Percentiles rank a stretch among this genome's conserved stretches.
These are phyloP conservation scores for Exophiala phaeomuriformis DNA, from an alignment of 2,329 filamentous ascomycete species.

Conservation along the genomic window DNA sequence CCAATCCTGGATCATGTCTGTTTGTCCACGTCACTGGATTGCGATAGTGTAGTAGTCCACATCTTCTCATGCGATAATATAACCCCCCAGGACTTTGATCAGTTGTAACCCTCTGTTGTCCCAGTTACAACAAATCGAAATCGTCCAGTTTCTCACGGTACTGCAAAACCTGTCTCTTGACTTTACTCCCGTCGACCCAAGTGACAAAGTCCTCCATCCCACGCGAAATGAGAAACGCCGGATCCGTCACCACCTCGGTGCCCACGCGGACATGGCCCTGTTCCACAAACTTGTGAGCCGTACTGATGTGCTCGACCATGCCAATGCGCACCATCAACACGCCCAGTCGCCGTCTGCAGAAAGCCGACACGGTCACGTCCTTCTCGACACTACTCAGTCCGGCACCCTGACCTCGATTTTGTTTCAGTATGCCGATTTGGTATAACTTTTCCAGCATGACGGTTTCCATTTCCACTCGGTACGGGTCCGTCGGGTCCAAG, in stretches of 20 bases:
- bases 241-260: conserved; percentile 81
- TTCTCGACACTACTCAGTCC: conserved; percentile 67
- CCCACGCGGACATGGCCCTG: conserved; percentile 90
- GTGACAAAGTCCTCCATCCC: conserved; percentile 95
- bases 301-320: conserved; percentile 87
- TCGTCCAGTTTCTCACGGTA: conserved; percentile 94
- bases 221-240: conserved; percentile 79
- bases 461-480: conserved; percentile 76
- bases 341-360: conserved; percentile 74
- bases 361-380: conserved; percentile 78
- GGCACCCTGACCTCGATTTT: conserved; percentile 67
- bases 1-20: too few relatives aligned
- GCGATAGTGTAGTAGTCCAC: too few relatives aligned
- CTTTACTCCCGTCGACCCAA: conserved; percentile 93
- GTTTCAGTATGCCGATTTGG: conserved; percentile 78
- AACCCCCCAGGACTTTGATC: too few relatives aligned
- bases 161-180: conserved; percentile 91
- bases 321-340: conserved; percentile 84
- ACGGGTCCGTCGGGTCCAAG: conserved; percentile 67
- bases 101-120: background rate
- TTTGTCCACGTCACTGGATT: too few relatives aligned
- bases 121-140: conserved; percentile 70
- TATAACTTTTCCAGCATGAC: conserved; percentile 85
- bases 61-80: too few relatives aligned
- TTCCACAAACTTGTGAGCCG: conserved; percentile 68